Percentiles rank a stretch among this genome's conserved stretches.
These are phyloP conservation scores for Tetradesmus obliquus DNA, from an alignment of 139 green algal species.

Conservation along the genomic window DNA sequence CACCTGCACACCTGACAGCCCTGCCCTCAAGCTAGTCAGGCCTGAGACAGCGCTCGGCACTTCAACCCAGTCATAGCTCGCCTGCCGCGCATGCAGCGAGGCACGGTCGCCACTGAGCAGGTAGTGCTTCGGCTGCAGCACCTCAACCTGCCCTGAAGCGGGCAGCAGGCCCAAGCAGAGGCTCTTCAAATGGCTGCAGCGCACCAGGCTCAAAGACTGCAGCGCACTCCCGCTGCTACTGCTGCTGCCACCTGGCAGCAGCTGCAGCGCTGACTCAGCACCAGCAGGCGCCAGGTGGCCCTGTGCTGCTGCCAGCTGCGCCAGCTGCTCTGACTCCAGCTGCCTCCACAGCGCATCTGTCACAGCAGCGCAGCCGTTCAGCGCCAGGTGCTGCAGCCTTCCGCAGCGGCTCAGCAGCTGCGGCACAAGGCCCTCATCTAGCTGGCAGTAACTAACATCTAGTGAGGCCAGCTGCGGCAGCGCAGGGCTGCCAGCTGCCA, in stretches of 20 bases:
- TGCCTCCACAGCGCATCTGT: constrained; percentile 59
- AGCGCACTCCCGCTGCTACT: constrained; percentile 44
- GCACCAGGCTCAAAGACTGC: constrained; percentile 61
- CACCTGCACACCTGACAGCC: constrained; percentile 55
- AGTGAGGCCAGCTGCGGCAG: constrained; percentile 55
- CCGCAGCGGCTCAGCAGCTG: constrained; percentile 31
- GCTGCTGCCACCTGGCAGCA: neutral
- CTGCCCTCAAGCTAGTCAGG: constrained; percentile 53
- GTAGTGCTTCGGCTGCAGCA: constrained; percentile 1
- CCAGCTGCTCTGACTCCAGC: neutral
- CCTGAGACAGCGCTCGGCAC: constrained; percentile 37
- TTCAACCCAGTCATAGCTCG: constrained; percentile 14
- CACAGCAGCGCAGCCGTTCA: constrained; percentile 61
- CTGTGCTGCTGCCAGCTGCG: neutral
- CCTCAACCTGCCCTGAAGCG: neutral
- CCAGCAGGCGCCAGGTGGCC: neutral
- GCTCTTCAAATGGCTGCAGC: constrained; percentile 54
- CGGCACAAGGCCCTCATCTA: constrained; percentile 52
- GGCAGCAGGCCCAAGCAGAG: constrained; percentile 63
- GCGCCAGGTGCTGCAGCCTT: constrained; percentile 50
- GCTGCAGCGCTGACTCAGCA: neutral
- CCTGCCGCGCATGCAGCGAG: neutral
- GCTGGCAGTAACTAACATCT: constrained; percentile 64
- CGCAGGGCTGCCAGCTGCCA: constrained; percentile 31
- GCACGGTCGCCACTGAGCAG: neutral